Percentiles rank a stretch among this genome's conserved stretches.
These are phyloP conservation scores for Priceomyces carsonii DNA, from an alignment of 805 yeast genomes.

Conservation along the genomic window DNA sequence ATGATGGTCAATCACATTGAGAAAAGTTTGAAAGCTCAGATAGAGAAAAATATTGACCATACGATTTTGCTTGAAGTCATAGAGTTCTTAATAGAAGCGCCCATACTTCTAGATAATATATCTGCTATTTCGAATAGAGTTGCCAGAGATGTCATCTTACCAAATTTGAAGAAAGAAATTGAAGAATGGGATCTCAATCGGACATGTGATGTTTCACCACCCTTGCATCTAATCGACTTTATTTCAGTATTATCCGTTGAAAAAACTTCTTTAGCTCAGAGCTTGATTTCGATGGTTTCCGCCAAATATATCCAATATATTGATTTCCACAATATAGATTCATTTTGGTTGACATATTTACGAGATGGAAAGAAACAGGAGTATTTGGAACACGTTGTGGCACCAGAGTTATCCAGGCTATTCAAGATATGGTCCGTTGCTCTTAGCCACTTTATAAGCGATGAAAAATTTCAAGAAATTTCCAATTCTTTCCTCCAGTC, in stretches of 20 bases:
- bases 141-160: conserved; percentile 18
- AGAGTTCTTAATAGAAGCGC: conserved; percentile 15
- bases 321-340: conserved; percentile 8
- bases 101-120: conserved; percentile 15
- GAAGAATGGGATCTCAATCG: conserved; percentile 18
- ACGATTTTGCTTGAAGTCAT: conserved; percentile 11
- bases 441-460: conserved; percentile 12
- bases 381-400: conserved; percentile 1
- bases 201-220: conserved; percentile 11
- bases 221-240: conserved; percentile 19
- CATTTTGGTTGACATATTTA: conserved; percentile 13
- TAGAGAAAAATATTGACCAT: conserved; percentile 7
- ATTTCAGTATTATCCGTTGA: conserved; percentile 14
- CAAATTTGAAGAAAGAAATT: conserved; percentile 13
- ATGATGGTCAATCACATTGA: conserved; percentile 12
- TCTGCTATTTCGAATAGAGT: conserved; percentile 13
- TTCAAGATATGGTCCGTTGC: conserved; percentile 14
- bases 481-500: conserved; percentile 6
- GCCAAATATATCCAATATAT: conserved; percentile 14
- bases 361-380: not conserved
- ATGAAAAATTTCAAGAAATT: not conserved
- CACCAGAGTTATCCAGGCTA: conserved; percentile 8
- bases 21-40: not conserved
- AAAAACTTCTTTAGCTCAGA: not conserved
- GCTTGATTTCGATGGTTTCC: conserved; percentile 2